Conservation (phyloP, 345 rosid species). For the Dipteronia dyeriana region DNA sequence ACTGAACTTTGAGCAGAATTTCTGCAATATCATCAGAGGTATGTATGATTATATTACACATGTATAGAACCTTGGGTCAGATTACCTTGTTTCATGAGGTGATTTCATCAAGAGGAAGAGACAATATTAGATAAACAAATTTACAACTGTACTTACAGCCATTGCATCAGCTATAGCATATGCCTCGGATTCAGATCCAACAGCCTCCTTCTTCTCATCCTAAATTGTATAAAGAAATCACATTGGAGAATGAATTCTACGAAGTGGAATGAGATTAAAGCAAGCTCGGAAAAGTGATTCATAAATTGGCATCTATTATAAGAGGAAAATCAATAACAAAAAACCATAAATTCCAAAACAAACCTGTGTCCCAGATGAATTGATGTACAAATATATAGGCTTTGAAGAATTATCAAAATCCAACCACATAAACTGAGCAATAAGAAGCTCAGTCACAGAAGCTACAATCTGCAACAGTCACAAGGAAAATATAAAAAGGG, state of each 20-base stretch:
- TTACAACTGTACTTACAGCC: slow-evolving; percentile 54
- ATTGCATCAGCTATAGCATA: slow-evolving; percentile 86
- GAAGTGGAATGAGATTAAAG: neutral
- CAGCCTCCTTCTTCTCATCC: slow-evolving; percentile 86
- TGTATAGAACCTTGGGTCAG: neutral
- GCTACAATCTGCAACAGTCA: slow-evolving; percentile 69
- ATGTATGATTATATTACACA: neutral
- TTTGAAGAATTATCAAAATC: slow-evolving; percentile 64
- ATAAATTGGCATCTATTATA: neutral
- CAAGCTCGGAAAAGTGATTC: neutral
- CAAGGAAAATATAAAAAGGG: slow-evolving; percentile 10
- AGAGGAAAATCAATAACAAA: slow-evolving; percentile 1
- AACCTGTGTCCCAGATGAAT: slow-evolving; percentile 90
- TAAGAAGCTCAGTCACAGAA: slow-evolving; percentile 83
- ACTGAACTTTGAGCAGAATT: neutral
- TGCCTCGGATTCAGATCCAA: slow-evolving; percentile 93
- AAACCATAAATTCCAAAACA: slow-evolving; percentile 3
- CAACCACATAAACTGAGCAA: slow-evolving; percentile 87
- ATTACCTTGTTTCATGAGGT: neutral
- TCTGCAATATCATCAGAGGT: neutral
- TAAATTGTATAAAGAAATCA: slow-evolving; percentile 33
- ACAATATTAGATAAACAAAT: neutral
- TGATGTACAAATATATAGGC: slow-evolving; percentile 82
- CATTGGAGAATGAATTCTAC: slow-evolving; percentile 9
- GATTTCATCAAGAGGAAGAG: neutral